phyloP scores from a whole-genome alignment of 1,284 basidiomycete species.

The Athelia psychrophila region DNA sequence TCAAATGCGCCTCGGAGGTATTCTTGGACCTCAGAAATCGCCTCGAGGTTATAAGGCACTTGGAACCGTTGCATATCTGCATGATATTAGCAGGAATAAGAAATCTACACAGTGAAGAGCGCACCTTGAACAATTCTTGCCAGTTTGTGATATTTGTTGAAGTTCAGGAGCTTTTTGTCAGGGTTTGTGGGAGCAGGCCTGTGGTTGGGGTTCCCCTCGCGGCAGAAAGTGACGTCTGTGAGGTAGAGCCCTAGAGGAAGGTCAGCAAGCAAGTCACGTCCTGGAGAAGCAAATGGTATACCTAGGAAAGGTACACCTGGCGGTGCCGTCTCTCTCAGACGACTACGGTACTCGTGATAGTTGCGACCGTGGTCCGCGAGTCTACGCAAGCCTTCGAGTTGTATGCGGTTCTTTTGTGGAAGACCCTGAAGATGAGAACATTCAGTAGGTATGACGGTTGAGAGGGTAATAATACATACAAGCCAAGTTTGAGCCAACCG shows the following conservation, averaged over 20 bases:
- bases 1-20: slow-evolving; percentile 75
- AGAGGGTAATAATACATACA: slow-evolving; percentile 41
- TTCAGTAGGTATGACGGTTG: slow-evolving; percentile 5
- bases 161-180: slow-evolving; percentile 86
- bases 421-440: slow-evolving; percentile 55
- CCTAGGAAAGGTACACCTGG: slow-evolving; percentile 93
- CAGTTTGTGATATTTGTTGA: slow-evolving; percentile 92
- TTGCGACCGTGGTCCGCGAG: slow-evolving; percentile 90
- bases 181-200: slow-evolving; percentile 78
- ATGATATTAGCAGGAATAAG: background rate
- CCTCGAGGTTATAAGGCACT: slow-evolving; percentile 77
- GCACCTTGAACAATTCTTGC: slow-evolving; percentile 84
- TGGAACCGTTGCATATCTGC: slow-evolving; percentile 94
- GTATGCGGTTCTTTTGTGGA: slow-evolving; percentile 78
- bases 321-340: slow-evolving; percentile 77
- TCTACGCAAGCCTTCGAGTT: slow-evolving; percentile 80
- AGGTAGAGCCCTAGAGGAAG: slow-evolving; percentile 70
- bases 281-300: slow-evolving; percentile 31
- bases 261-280: too few relatives aligned
- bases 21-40: slow-evolving; percentile 80
- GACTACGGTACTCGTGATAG: slow-evolving; percentile 89
- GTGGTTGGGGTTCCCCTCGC: slow-evolving; percentile 89
- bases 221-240: slow-evolving; percentile 93
- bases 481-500: slow-evolving; percentile 91
- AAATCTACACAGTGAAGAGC: slow-evolving; percentile 7